Conservation (phyloP, 2,329 filamentous ascomycete species). For the Coleophoma crateriformis region DNA sequence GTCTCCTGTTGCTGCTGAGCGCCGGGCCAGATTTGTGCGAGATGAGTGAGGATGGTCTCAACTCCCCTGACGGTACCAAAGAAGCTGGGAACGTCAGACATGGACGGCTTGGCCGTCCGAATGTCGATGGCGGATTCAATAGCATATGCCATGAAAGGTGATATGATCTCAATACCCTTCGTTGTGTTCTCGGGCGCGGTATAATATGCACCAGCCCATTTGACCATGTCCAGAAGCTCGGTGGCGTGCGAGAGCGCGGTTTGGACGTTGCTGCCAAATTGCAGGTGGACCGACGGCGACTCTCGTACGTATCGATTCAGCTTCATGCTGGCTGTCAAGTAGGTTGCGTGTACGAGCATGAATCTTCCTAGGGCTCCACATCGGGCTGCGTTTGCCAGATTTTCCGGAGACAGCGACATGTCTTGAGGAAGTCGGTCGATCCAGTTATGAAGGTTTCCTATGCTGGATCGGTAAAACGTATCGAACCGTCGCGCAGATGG, state of each 20-base stretch:
- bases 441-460: slow-evolving; percentile 53
- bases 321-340: slow-evolving; percentile 58
- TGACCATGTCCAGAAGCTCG: slow-evolving; percentile 41
- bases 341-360: slow-evolving; percentile 61
- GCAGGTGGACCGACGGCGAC: slow-evolving; percentile 32
- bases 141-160: slow-evolving; percentile 58
- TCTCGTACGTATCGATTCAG: slow-evolving; percentile 55
- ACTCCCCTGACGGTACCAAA: slow-evolving; percentile 49
- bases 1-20: slow-evolving; percentile 38
- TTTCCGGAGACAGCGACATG: slow-evolving; percentile 48
- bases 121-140: slow-evolving; percentile 62
- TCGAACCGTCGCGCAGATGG: slow-evolving; percentile 21
- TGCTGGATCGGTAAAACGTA: slow-evolving; percentile 45
- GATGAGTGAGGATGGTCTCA: slow-evolving; percentile 47
- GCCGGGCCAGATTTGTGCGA: slow-evolving; percentile 55
- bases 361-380: slow-evolving; percentile 51
- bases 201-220: neutral
- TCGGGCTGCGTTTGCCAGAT: slow-evolving; percentile 49
- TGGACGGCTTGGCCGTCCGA: slow-evolving; percentile 51
- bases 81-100: slow-evolving; percentile 43
- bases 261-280: slow-evolving; percentile 39
- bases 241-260: slow-evolving; percentile 46
- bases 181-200: neutral
- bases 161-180: slow-evolving; percentile 34
- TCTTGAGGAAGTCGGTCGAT: slow-evolving; percentile 46